Conservation (phyloP, 78 protist species). For the Bigelowiella natans region DNA sequence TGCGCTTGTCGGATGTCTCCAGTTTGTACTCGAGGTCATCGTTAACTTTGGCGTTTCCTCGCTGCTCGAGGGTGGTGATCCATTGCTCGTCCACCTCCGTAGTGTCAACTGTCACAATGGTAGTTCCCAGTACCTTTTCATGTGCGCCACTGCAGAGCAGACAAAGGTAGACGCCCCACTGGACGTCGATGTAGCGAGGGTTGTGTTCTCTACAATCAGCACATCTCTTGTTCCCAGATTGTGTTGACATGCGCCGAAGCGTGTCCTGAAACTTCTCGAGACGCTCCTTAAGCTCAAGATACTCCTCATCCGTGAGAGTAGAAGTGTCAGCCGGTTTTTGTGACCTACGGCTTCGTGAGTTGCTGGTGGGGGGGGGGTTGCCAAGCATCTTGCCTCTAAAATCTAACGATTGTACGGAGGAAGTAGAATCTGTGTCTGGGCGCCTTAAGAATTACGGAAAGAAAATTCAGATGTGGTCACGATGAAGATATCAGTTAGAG, state of each 20-base stretch:
- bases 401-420: too few relatives aligned
- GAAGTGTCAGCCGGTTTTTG: too few relatives aligned
- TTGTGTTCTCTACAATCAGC: not conserved
- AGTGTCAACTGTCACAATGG: not conserved
- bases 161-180: not conserved
- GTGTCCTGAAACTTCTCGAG: not conserved
- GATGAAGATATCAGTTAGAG: too few relatives aligned
- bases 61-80: not conserved
- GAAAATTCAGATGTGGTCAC: too few relatives aligned
- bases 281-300: not conserved
- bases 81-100: not conserved
- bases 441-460: too few relatives aligned
- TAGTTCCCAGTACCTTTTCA: not conserved
- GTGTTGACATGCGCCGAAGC: not conserved
- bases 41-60: not conserved
- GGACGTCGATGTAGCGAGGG: not conserved
- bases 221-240: not conserved
- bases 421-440: too few relatives aligned
- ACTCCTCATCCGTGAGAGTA: not conserved
- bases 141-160: not conserved
- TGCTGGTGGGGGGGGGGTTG: too few relatives aligned
- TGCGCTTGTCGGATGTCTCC: not conserved
- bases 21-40: not conserved
- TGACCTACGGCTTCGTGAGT: too few relatives aligned
- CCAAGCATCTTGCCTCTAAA: too few relatives aligned